These are phyloP conservation scores for Raffaelea ambrosiae DNA, from an alignment of 2,329 filamentous ascomycete genomes.

Conservation along the genomic window DNA sequence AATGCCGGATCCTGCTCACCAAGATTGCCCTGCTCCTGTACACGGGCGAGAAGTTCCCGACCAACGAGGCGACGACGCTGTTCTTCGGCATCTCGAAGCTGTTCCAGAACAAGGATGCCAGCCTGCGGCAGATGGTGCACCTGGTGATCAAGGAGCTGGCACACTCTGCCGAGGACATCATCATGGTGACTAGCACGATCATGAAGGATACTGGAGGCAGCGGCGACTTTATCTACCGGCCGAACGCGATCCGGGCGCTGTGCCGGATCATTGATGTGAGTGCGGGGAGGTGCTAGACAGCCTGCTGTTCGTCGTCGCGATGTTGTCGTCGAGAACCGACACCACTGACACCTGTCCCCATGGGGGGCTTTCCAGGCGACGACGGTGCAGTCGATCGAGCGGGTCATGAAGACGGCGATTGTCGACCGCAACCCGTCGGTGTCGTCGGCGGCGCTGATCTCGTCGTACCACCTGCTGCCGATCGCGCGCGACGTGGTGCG, in stretches of 20 bases:
- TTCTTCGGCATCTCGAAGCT: slow-evolving; percentile 99
- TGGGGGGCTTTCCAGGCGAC: slow-evolving; percentile 60
- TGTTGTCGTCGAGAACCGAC: background rate
- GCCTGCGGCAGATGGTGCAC: slow-evolving; percentile 97
- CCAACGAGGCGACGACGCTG: slow-evolving; percentile 92
- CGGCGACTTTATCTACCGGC: slow-evolving; percentile 86
- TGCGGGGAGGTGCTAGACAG: no score
- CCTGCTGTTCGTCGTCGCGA: background rate
- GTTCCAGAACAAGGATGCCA: slow-evolving; percentile 99
- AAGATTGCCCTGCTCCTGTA: slow-evolving; percentile 96
- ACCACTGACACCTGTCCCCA: no score
- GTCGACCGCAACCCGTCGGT: slow-evolving; percentile 98
- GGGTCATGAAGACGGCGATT: slow-evolving; percentile 97
- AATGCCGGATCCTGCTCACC: slow-evolving; percentile 94
- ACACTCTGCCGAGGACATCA: slow-evolving; percentile 92
- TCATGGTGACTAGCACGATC: slow-evolving; percentile 98
- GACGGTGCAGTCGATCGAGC: slow-evolving; percentile 94
- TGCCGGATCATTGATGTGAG: slow-evolving; percentile 94
- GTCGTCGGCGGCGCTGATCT: slow-evolving; percentile 89
- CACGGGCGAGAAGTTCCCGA: slow-evolving; percentile 93
- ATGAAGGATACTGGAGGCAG: slow-evolving; percentile 99
- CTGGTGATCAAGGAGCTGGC: slow-evolving; percentile 96
- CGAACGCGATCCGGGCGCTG: slow-evolving; percentile 90
- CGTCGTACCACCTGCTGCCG: slow-evolving; percentile 93
- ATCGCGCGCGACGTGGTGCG: slow-evolving; percentile 92